phyloP scores from a whole-genome alignment of 2,329 filamentous ascomycete genomes.

The Verticillium longisporum region DNA sequence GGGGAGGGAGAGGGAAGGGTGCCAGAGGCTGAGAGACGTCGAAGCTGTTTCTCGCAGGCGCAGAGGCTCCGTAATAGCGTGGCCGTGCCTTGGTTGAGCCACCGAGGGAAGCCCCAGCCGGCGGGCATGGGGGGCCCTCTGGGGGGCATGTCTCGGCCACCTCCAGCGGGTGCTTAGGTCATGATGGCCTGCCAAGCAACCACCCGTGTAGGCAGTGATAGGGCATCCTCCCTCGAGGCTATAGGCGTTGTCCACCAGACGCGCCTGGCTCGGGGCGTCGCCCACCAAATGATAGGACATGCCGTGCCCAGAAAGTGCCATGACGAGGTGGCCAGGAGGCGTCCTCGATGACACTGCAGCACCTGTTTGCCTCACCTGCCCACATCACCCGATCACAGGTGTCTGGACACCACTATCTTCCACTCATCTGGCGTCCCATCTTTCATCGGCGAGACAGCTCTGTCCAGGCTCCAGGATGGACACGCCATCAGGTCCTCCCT shows the following conservation, averaged over 20 bases:
- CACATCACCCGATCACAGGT: not conserved
- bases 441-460: not conserved
- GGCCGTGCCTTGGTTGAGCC: not conserved
- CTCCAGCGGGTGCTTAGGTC: not conserved
- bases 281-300: not conserved
- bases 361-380: not conserved
- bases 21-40: not conserved
- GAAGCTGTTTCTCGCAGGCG: not conserved
- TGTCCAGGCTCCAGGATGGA: not conserved
- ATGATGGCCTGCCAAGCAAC: too few species aligned
- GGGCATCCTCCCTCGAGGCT: not conserved
- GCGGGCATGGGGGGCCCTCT: not conserved
- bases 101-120: not conserved
- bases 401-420: not conserved
- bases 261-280: not conserved
- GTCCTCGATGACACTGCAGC: not conserved
- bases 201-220: too few species aligned
- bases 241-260: not conserved
- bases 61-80: not conserved
- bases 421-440: not conserved
- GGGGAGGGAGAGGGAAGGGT: not conserved
- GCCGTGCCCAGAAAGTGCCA: not conserved
- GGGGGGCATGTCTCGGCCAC: not conserved
- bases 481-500: not conserved
- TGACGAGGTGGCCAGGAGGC: too few species aligned